Evolutionary conservation across 176 grass and related monocot genomes (phyloP), one percentile per base, ranked within the genome.

Genomic region (Urochloa ruziziensis): DNA sequence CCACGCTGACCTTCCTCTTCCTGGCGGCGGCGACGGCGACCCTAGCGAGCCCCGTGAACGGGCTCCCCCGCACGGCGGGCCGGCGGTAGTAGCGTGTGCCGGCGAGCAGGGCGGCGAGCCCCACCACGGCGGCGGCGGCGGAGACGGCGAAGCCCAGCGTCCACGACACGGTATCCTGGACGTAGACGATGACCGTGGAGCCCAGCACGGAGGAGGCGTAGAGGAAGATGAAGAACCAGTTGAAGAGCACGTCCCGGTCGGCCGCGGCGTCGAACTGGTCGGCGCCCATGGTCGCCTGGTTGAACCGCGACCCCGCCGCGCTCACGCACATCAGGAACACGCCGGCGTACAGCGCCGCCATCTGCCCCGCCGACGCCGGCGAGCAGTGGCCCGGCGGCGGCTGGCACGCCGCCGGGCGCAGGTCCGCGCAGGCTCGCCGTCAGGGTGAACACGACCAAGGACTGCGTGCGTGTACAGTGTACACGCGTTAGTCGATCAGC

Each of bases 161-260:
- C 95, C 95, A 97, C 7, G 88, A 83, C 62, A 94, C 77, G 1
- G 33, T 52, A 72, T 92, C 92, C 83, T 97, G 88, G 53, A 97
- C 28, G 79, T 94, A 92, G 65, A 92, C 92, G 35, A 94, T 74
- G 4, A 82, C 73, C 2, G 95, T 97, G 12, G 78, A 52, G 10
- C 84, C 90, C 4, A 86, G n/a, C 23, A 97, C 82, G n/a, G 86
- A 5, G 9, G 92, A 78, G 0, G 72, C 62, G 68, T 94, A 91
- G 27, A 94, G 5, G 67, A 86, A 82, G 61, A 94, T 85, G 86
- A 92, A 94, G 86, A 86, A 97, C 92, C 90, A 97, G 81, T 92
- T 94, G 86, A 97, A 94, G 65, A 78, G 92, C 49, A 92, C 64
- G 53, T 91, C 88, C 9, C 65, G 88, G 68, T 90, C 83, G 44